Percentiles rank a stretch among this genome's conserved stretches.
These are phyloP conservation scores for Agastache rugosa DNA, from an alignment of 257 asterid genomes.

Conservation along the genomic window DNA sequence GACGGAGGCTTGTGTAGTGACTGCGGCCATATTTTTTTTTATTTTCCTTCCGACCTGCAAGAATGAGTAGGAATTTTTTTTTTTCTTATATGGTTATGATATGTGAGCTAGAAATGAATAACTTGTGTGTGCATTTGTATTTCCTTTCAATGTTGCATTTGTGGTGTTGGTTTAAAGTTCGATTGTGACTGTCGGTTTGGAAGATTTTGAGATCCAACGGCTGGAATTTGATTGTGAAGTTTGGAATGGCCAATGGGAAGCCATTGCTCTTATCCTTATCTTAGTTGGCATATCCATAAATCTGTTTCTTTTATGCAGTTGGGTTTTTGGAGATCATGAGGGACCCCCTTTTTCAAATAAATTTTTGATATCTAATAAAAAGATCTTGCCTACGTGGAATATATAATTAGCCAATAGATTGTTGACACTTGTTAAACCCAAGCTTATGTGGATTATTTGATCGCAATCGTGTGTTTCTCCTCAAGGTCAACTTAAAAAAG, in stretches of 20 bases:
- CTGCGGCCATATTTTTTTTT: constrained; percentile 61
- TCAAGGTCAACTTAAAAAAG: no score
- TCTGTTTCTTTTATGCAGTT: constrained; percentile 60
- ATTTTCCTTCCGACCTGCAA: neutral
- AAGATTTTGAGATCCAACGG: constrained; percentile 58
- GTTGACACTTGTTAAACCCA: constrained; percentile 34
- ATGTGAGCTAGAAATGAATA: constrained; percentile 28
- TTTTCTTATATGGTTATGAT: constrained; percentile 3
- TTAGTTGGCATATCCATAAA: constrained; percentile 56
- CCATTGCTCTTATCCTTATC: constrained; percentile 71
- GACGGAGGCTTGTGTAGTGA: constrained; percentile 74
- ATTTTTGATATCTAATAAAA: constrained; percentile 20
- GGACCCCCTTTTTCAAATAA: constrained; percentile 27
- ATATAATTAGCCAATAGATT: constrained; percentile 34
- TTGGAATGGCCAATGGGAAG: constrained; percentile 61
- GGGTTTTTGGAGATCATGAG: constrained; percentile 48
- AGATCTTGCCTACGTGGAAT: constrained; percentile 41
- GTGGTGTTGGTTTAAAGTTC: constrained; percentile 59
- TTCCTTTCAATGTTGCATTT: constrained; percentile 35
- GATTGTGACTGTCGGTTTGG: constrained; percentile 41
- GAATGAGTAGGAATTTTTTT: neutral
- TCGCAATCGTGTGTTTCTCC: neutral
- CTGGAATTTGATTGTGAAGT: constrained; percentile 47
- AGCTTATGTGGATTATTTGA: constrained; percentile 28
- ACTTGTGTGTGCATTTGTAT: constrained; percentile 50